Evolutionary conservation across 305 asterid genomes (phyloP).

Genomic region (Euphrasia arctica): DNA sequence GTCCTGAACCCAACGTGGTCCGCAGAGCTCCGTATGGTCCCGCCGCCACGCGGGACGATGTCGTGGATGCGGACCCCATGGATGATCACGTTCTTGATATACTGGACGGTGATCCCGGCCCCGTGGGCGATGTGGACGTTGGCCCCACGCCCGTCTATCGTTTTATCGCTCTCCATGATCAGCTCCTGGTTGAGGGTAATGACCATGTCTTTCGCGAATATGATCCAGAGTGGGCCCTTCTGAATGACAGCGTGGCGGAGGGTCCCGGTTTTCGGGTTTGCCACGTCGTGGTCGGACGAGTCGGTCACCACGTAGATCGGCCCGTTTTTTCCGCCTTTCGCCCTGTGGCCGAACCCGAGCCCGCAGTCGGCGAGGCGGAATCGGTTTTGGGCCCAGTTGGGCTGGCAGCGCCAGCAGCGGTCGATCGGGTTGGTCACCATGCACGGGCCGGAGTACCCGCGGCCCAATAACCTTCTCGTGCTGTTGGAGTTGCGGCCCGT

Average conservation of each 20-base stretch:
- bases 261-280: slow-evolving; percentile 41
- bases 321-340: slow-evolving; percentile 68
- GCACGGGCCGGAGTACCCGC: slow-evolving; percentile 37
- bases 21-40: slow-evolving; percentile 41
- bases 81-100: slow-evolving; percentile 54
- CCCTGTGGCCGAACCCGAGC: slow-evolving; percentile 53
- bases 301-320: slow-evolving; percentile 48
- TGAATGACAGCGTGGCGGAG: too few species aligned
- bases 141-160: slow-evolving; percentile 71
- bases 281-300: slow-evolving; percentile 42
- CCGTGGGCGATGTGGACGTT: slow-evolving; percentile 47
- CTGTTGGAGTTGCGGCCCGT: slow-evolving; percentile 18
- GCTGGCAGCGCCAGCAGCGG: too few species aligned
- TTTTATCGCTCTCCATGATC: slow-evolving; percentile 50
- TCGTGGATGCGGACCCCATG: slow-evolving; percentile 48
- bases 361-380: slow-evolving; percentile 10
- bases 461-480: slow-evolving; percentile 42
- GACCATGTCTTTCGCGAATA: slow-evolving; percentile 41
- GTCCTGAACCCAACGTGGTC: slow-evolving; percentile 53
- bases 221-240: too few species aligned
- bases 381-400: too few species aligned
- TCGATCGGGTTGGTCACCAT: too few species aligned
- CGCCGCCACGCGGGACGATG: slow-evolving; percentile 43
- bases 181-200: slow-evolving; percentile 54
- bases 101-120: slow-evolving; percentile 60